phyloP scores from a whole-genome alignment of 140 eudicot species.

The Bidens hawaiensis region DNA sequence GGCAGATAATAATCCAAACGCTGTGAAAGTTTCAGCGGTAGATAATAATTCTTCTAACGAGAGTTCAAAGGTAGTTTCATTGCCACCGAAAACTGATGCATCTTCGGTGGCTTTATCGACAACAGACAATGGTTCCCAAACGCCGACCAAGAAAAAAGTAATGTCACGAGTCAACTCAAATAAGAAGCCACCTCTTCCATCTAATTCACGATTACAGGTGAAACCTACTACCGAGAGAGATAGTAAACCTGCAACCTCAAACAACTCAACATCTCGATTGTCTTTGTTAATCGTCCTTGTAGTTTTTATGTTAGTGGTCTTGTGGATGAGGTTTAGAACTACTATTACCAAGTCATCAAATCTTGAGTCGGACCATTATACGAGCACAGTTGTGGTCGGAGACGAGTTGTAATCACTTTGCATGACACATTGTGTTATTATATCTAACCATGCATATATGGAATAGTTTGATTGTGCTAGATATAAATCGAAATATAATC shows the following conservation, averaged over 20 bases:
- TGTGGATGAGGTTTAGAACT: constrained; percentile 11
- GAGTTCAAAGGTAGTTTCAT: not conserved
- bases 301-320: not conserved
- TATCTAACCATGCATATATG: not conserved
- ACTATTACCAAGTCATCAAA: not conserved
- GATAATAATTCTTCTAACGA: not conserved
- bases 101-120: not conserved
- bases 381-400: not conserved
- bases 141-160: not conserved
- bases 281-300: constrained; percentile 2
- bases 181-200: constrained; percentile 27
- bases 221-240: not conserved
- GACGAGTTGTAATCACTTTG: constrained; percentile 24
- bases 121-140: not conserved
- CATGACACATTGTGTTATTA: not conserved
- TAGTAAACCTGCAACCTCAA: not conserved
- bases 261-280: not conserved
- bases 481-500: not conserved
- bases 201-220: not conserved
- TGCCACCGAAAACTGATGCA: not conserved
- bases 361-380: not conserved
- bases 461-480: not conserved
- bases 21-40: too few relatives aligned
- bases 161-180: constrained; percentile 4
- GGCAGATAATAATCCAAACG: too few relatives aligned